A percentile compares a stretch with the other conserved stretches of the same genome.
phyloP scores from a whole-genome alignment of 2,329 filamentous ascomycete species.

The Pseudogymnoascus sp. region DNA sequence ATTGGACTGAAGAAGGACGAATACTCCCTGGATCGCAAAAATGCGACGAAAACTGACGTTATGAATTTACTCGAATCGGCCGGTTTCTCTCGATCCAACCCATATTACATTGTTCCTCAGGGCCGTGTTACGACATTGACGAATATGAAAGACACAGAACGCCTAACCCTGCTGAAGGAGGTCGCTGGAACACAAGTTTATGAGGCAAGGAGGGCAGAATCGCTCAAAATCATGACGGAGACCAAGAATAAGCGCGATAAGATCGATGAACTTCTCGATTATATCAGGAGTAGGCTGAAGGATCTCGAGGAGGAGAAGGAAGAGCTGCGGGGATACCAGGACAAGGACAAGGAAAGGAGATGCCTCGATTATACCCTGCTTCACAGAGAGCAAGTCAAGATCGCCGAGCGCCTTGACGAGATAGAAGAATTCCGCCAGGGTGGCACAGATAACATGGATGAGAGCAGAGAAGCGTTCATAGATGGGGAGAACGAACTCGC shows the following conservation, averaged over 20 bases:
- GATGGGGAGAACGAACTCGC: slow-evolving; percentile 73
- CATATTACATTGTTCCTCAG: slow-evolving; percentile 98
- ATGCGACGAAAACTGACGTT: slow-evolving; percentile 88
- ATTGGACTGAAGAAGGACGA: slow-evolving; percentile 98
- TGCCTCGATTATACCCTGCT: slow-evolving; percentile 95
- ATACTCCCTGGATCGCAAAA: slow-evolving; percentile 95
- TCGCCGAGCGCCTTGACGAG: slow-evolving; percentile 69
- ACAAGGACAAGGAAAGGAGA: slow-evolving; percentile 84
- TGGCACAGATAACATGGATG: slow-evolving; percentile 77
- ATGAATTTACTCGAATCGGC: slow-evolving; percentile 93
- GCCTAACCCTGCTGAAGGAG: slow-evolving; percentile 85
- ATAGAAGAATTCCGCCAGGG: slow-evolving; percentile 76
- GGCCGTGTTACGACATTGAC: slow-evolving; percentile 92
- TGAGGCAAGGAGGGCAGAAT: slow-evolving; percentile 84
- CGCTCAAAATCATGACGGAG: slow-evolving; percentile 92
- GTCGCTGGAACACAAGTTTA: slow-evolving; percentile 98
- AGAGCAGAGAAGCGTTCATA: slow-evolving; percentile 68
- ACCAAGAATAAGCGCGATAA: slow-evolving; percentile 91
- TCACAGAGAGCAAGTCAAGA: slow-evolving; percentile 75
- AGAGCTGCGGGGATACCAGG: slow-evolving; percentile 86
- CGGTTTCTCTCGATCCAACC: slow-evolving; percentile 93
- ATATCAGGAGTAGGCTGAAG: slow-evolving; percentile 80
- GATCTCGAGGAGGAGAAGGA: slow-evolving; percentile 97
- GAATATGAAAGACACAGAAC: slow-evolving; percentile 96
- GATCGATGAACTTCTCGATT: slow-evolving; percentile 85